Conservation (phyloP, 495 filamentous ascomycete genomes). For the Trichoderma erinaceum region DNA sequence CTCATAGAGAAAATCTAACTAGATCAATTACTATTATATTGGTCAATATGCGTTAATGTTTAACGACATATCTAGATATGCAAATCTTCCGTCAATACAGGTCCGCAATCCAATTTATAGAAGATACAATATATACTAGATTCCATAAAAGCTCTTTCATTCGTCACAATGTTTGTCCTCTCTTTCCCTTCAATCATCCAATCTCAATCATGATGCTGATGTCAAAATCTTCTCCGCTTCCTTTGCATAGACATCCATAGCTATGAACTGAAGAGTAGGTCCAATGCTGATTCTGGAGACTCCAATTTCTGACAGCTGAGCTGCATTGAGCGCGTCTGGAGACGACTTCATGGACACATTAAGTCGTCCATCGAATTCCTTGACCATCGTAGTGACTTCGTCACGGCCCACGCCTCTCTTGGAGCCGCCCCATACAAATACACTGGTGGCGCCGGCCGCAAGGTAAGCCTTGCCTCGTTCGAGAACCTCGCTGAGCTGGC, state of each 20-base stretch:
- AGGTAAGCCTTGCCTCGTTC: conserved; percentile 34
- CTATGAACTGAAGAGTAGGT: not conserved
- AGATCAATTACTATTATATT: no score
- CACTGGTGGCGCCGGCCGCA: conserved; percentile 39
- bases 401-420: conserved; percentile 25
- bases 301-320: not conserved
- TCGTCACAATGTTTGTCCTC: no score
- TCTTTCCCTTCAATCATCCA: not conserved
- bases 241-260: not conserved
- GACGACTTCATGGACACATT: conserved; percentile 25
- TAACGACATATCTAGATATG: no score
- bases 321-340: not conserved
- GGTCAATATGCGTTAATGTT: no score
- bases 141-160: no score
- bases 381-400: conserved; percentile 26
- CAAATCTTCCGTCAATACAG: no score
- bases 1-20: no score
- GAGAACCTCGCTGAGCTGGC: conserved; percentile 31
- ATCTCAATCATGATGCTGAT: not conserved
- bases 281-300: not conserved
- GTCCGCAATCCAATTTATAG: no score
- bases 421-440: conserved; percentile 34
- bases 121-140: no score
- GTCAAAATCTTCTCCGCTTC: not conserved
- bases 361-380: conserved; percentile 24